Percentiles rank a stretch among this genome's conserved stretches.
phyloP scores from a whole-genome alignment of 2,329 filamentous ascomycete genomes.

The Aspergillus pseudoglaucus region DNA sequence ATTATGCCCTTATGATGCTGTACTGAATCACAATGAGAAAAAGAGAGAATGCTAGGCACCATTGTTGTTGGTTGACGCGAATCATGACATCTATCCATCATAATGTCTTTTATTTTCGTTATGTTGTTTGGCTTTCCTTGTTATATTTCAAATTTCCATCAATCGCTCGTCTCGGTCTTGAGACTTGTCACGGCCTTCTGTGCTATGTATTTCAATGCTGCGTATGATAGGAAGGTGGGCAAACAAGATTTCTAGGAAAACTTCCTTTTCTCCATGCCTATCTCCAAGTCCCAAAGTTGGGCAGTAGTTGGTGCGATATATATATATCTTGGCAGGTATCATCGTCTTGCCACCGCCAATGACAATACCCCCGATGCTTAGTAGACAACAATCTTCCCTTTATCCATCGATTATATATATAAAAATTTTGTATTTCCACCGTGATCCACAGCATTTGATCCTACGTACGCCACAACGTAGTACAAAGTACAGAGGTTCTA shows the following conservation, averaged over 20 bases:
- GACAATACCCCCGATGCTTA: no score
- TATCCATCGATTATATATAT: not conserved
- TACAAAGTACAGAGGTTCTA: not conserved
- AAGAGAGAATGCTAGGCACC: constrained; percentile 21
- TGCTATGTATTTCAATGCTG: no score
- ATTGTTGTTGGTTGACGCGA: constrained; percentile 6
- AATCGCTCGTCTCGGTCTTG: not conserved
- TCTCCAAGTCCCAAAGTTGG: no score
- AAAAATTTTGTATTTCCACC: not conserved
- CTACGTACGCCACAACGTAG: not conserved
- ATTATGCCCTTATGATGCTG: constrained; percentile 26
- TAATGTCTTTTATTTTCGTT: constrained; percentile 3
- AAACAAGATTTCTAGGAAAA: no score
- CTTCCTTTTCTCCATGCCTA: no score
- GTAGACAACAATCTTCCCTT: no score
- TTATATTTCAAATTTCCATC: not conserved
- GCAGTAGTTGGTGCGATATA: no score
- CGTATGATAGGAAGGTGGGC: no score
- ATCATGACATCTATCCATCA: not conserved
- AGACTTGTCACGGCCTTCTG: not conserved
- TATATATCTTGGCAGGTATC: no score
- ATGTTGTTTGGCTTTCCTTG: not conserved
- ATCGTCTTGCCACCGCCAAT: no score
- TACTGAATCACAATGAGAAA: constrained; percentile 24
- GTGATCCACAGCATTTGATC: not conserved